Evolutionary conservation across 192 early-diverging fungal genomes (phyloP).

Genomic region (Gaertneriomyces semiglobifer): DNA sequence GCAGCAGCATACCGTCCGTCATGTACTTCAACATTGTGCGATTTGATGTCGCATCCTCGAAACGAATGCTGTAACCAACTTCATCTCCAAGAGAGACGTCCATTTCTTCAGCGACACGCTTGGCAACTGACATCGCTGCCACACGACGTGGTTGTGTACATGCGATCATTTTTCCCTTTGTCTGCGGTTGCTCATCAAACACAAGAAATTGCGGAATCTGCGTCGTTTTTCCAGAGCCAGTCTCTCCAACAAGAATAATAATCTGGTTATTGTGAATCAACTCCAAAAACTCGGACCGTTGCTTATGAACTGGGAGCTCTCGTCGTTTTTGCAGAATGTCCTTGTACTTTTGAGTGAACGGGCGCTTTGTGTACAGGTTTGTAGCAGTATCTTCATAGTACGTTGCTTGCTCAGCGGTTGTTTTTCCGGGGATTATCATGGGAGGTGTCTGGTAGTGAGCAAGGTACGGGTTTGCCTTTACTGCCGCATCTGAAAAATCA

Average conservation of each 20-base stretch:
- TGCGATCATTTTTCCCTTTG: conserved; percentile 85
- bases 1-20: conserved; percentile 98
- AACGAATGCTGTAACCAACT: conserved; percentile 98
- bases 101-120: conserved; percentile 97
- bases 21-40: conserved; percentile 92
- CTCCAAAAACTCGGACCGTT: conserved; percentile 86
- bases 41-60: conserved; percentile 88
- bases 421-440: conserved; percentile 62
- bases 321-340: conserved; percentile 82
- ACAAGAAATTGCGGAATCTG: conserved; percentile 98
- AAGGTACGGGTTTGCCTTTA: conserved; percentile 39
- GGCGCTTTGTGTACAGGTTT: conserved; percentile 79
- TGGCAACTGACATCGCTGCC: conserved; percentile 98
- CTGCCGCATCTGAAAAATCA: conserved; percentile 4
- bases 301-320: conserved; percentile 90
- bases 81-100: conserved; percentile 89
- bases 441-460: conserved; percentile 28
- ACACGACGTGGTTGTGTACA: conserved; percentile 99
- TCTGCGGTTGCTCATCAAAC: conserved; percentile 84
- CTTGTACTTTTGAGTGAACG: conserved; percentile 78
- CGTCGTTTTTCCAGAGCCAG: conserved; percentile 97
- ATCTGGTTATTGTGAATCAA: conserved; percentile 92
- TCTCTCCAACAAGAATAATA: conserved; percentile 94
- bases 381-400: conserved; percentile 62
- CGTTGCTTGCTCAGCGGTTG: conserved; percentile 84